phyloP scores from a whole-genome alignment of 768 basidiomycete genomes.

The Baorangia bicolor region DNA sequence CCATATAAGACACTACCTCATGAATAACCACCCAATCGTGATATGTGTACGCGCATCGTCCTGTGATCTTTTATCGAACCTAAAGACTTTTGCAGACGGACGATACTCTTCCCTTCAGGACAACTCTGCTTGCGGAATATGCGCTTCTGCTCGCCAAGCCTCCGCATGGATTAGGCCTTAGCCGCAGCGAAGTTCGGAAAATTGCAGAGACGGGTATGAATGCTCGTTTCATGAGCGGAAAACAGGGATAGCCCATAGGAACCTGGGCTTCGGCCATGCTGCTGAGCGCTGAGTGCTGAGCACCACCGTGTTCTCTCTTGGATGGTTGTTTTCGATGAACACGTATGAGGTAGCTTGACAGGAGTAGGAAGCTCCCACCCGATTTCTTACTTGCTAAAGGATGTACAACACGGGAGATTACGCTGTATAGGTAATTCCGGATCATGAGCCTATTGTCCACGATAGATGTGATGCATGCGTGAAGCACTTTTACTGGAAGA shows the following conservation, averaged over 20 bases:
- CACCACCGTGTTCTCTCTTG: not conserved
- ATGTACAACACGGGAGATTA: not conserved
- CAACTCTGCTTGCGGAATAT: conserved; percentile 73
- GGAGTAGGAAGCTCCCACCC: not conserved
- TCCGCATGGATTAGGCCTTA: conserved; percentile 72
- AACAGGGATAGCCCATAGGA: not conserved
- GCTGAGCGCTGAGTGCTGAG: not conserved
- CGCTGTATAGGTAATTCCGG: not conserved
- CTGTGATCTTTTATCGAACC: not conserved
- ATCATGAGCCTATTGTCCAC: not conserved
- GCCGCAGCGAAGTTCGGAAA: conserved; percentile 50
- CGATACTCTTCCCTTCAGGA: conserved; percentile 76
- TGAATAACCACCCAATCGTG: conserved; percentile 61
- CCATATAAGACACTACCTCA: conserved; percentile 68
- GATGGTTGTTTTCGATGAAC: not conserved
- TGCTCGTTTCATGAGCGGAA: conserved; percentile 20
- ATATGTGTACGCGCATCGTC: conserved; percentile 60
- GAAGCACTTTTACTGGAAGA: not conserved
- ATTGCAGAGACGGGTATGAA: conserved; percentile 65
- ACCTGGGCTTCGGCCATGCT: not conserved
- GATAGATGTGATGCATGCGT: not conserved
- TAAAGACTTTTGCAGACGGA: conserved; percentile 58
- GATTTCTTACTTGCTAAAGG: not conserved
- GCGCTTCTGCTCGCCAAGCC: conserved; percentile 70
- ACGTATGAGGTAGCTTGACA: not conserved